A percentile compares a stretch with the other conserved stretches of the same genome.
Evolutionary conservation across 345 rosid species (phyloP).

Genomic region (Anastatica hierochuntica): DNA sequence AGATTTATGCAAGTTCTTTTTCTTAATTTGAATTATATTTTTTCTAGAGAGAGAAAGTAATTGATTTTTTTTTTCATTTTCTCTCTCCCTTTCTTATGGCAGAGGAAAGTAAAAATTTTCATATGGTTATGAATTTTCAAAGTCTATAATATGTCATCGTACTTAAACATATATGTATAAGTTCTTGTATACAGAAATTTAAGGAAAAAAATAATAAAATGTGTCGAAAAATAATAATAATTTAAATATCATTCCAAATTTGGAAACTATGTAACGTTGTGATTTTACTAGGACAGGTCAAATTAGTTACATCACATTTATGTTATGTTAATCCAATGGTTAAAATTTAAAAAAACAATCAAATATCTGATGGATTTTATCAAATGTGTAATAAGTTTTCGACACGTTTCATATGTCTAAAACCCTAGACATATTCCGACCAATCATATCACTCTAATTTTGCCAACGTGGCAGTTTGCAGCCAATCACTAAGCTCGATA

Average conservation of each 20-base stretch:
- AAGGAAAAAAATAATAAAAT: not conserved
- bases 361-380: constrained; percentile 22
- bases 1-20: constrained; percentile 30
- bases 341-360: constrained; percentile 4
- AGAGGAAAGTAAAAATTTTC: no score
- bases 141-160: constrained; percentile 12
- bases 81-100: constrained; percentile 12
- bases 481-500: constrained; percentile 74
- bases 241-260: constrained; percentile 26
- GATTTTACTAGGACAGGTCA: constrained; percentile 27
- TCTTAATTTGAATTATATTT: not conserved
- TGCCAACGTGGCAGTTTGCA: constrained; percentile 49
- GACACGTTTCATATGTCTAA: constrained; percentile 39
- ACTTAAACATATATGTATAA: not conserved
- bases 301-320: constrained; percentile 19
- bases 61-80: constrained; percentile 17
- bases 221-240: constrained; percentile 5
- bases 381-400: constrained; percentile 27
- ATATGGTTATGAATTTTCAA: not conserved
- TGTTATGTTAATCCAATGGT: constrained; percentile 16
- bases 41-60: constrained; percentile 13
- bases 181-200: no score
- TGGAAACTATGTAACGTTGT: constrained; percentile 31
- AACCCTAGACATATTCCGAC: constrained; percentile 32
- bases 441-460: constrained; percentile 43